Conservation (phyloP, 192 early-diverging fungal genomes). For the Podila clonocystis region DNA sequence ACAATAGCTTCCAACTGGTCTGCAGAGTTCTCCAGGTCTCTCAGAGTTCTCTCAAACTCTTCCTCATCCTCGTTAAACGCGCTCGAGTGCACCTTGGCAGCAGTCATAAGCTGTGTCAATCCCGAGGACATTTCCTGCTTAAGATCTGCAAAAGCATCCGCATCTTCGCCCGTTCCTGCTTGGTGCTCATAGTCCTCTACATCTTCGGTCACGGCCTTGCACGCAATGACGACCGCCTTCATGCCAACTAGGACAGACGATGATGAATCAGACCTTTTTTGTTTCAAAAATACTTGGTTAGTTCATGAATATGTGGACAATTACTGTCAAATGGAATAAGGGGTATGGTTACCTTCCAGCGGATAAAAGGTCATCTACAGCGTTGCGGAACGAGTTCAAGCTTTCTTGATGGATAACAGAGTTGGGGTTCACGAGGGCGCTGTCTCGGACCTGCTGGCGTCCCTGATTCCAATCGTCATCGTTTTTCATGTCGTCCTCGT, state of each 20-base stretch:
- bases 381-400: conserved; percentile 48
- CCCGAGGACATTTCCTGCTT: conserved; percentile 73
- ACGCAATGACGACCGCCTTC: conserved; percentile 84
- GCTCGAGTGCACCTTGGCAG: conserved; percentile 82
- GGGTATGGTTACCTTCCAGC: conserved; percentile 67
- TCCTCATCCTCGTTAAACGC: conserved; percentile 65
- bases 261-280: conserved; percentile 69
- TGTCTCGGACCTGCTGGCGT: conserved; percentile 63
- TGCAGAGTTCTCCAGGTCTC: conserved; percentile 84
- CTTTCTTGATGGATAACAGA: conserved; percentile 78
- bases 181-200: conserved; percentile 77
- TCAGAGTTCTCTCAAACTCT: conserved; percentile 62
- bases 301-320: neutral
- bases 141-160: conserved; percentile 58
- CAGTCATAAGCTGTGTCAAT: conserved; percentile 74
- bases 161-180: conserved; percentile 43
- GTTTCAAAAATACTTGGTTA: too few relatives aligned
- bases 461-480: conserved; percentile 54
- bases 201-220: conserved; percentile 87
- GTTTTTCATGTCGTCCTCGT: conserved; percentile 22
- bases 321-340: neutral
- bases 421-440: conserved; percentile 74
- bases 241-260: conserved; percentile 83
- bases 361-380: conserved; percentile 83
- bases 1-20: conserved; percentile 82